A percentile compares a stretch with the other conserved stretches of the same genome.
Evolutionary conservation across 306 rosid species (phyloP).

Genomic region (Sophora flavescens): DNA sequence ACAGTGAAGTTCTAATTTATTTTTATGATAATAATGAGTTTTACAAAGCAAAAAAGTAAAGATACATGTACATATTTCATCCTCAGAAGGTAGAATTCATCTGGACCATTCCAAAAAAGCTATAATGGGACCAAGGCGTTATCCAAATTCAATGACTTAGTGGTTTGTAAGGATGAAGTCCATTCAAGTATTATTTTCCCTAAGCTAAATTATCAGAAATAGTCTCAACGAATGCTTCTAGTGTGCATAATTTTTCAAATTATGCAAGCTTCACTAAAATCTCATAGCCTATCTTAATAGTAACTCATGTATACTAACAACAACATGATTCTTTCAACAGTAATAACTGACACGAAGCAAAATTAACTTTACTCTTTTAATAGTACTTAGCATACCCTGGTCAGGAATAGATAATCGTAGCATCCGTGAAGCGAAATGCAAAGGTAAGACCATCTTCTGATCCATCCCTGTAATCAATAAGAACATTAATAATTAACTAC

Average conservation of each 20-base stretch:
- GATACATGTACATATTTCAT: background rate
- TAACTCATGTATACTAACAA: background rate
- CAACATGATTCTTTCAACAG: conserved; percentile 4
- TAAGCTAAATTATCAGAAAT: conserved; percentile 24
- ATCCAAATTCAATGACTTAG: background rate
- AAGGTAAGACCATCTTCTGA: conserved; percentile 95
- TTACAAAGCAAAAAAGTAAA: background rate
- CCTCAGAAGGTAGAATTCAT: background rate
- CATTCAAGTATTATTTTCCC: background rate
- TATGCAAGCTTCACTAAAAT: conserved; percentile 30
- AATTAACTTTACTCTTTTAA: conserved; percentile 27
- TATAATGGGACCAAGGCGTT: background rate
- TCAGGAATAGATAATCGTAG: conserved; percentile 81
- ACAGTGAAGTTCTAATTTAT: background rate
- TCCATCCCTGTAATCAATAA: conserved; percentile 72
- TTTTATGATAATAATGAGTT: background rate
- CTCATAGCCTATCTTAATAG: conserved; percentile 2
- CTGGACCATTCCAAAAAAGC: background rate
- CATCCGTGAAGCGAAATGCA: conserved; percentile 98
- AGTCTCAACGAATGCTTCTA: conserved; percentile 5
- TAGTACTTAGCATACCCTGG: conserved; percentile 71
- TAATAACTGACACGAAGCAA: background rate
- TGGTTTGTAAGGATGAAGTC: background rate
- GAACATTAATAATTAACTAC: conserved; percentile 5
- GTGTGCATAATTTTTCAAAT: background rate